These are phyloP conservation scores for Sequoiadendron giganteum DNA, from an alignment of 75 land plant species.

Conservation along the genomic window DNA sequence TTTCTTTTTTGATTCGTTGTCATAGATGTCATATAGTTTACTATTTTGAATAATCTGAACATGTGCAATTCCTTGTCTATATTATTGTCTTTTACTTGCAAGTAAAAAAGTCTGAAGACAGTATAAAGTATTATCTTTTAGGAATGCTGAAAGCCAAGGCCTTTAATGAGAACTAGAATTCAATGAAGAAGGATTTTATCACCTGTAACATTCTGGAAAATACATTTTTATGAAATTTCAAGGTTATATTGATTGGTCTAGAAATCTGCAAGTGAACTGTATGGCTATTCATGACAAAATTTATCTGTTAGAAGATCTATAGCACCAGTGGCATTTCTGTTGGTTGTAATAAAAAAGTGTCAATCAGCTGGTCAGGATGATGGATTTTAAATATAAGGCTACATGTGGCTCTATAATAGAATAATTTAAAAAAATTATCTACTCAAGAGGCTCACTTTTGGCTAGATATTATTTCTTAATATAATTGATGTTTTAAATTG, in stretches of 20 bases:
- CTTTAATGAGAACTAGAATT: background rate
- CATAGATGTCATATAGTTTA: background rate
- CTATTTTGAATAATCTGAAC: background rate
- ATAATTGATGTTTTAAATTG: background rate
- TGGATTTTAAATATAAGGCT: background rate
- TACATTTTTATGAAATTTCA: background rate
- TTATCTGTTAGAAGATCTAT: background rate
- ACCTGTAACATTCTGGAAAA: background rate
- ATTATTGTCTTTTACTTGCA: background rate
- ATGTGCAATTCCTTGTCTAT: slow-evolving; percentile 8
- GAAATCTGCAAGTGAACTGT: background rate
- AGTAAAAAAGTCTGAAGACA: background rate
- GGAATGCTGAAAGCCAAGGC: background rate
- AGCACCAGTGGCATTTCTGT: background rate
- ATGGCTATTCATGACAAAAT: background rate
- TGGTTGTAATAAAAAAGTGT: background rate
- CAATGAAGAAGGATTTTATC: background rate
- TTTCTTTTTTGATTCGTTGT: background rate
- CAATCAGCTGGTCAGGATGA: background rate
- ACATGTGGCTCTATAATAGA: background rate
- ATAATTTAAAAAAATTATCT: background rate
- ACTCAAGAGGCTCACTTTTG: background rate
- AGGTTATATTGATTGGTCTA: background rate
- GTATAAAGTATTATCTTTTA: background rate
- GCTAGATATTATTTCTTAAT: background rate